Evolutionary conservation across 441 rosid species (phyloP).

Genomic region (Adansonia gregorii): DNA sequence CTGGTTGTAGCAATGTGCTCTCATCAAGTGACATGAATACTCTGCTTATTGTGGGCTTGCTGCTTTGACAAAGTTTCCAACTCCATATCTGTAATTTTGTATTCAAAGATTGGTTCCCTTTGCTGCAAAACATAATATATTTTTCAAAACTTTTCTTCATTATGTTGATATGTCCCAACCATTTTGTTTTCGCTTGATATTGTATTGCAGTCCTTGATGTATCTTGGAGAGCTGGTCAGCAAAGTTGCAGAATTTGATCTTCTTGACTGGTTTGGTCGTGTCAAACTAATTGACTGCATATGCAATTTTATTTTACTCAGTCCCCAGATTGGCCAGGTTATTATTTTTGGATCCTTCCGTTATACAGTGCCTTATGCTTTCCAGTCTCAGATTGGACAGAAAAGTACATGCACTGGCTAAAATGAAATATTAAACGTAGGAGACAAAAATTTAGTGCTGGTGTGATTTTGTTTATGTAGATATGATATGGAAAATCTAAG

Average conservation of each 20-base stretch:
- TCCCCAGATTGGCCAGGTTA: constrained; percentile 92
- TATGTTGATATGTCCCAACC: not conserved
- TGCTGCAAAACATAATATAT: constrained; percentile 11
- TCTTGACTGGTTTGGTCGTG: constrained; percentile 91
- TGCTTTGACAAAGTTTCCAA: constrained; percentile 14
- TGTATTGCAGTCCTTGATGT: constrained; percentile 59
- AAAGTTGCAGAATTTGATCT: constrained; percentile 77
- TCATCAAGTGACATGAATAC: not conserved
- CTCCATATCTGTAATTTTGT: not conserved
- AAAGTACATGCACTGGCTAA: not conserved
- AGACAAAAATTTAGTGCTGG: not conserved
- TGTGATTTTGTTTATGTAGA: not conserved
- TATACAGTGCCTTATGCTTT: constrained; percentile 11
- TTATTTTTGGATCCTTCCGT: constrained; percentile 19
- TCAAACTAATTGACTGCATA: constrained; percentile 74
- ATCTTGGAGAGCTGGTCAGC: constrained; percentile 65
- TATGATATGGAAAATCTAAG: constrained; percentile 14
- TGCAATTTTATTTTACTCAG: constrained; percentile 68
- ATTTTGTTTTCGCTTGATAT: constrained; percentile 22
- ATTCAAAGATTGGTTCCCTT: not conserved
- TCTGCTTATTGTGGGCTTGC: not conserved
- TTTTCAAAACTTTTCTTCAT: not conserved
- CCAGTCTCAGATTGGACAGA: not conserved
- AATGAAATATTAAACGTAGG: not conserved
- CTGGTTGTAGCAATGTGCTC: constrained; percentile 3